These are phyloP conservation scores for Polymyxa betae DNA, from an alignment of 208 protist species.

Conservation along the genomic window DNA sequence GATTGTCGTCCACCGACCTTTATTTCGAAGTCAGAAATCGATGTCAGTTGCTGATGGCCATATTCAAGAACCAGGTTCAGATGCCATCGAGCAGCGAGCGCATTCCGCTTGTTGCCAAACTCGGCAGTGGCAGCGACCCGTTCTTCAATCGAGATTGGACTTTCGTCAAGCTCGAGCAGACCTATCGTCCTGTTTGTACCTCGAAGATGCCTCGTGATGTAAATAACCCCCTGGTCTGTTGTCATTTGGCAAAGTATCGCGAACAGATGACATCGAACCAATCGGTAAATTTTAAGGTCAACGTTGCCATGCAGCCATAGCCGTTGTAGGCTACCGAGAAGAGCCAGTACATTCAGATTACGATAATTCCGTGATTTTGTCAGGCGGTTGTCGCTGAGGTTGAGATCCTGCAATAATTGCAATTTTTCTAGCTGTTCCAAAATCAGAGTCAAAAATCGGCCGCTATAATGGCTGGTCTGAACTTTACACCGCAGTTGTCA, in stretches of 20 bases:
- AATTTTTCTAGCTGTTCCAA: conserved; percentile 21
- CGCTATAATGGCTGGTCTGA: not conserved
- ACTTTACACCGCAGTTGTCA: not conserved
- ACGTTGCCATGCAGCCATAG: not conserved
- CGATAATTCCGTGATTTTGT: conserved; percentile 13
- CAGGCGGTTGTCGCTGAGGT: conserved; percentile 38
- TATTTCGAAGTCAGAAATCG: not conserved
- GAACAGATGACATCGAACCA: not conserved
- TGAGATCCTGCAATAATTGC: conserved; percentile 6
- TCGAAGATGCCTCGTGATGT: not conserved
- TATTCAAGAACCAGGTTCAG: conserved; percentile 18
- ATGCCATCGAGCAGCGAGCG: not conserved
- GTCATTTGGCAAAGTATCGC: no score
- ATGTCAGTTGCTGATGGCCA: not conserved
- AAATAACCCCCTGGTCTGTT: conserved; percentile 6
- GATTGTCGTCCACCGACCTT: conserved; percentile 34
- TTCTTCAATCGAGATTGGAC: not conserved
- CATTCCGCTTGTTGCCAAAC: conserved; percentile 26
- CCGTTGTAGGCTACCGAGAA: not conserved
- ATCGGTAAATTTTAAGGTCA: not conserved
- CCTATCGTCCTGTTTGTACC: not conserved
- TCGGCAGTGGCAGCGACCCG: not conserved
- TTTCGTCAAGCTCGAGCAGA: not conserved
- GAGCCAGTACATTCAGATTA: conserved; percentile 36
- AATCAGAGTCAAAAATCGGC: not conserved